Base-by-base conservation (phyloP, 1,139 yeast species). In the Saccharomyces pastorianus region DNA sequence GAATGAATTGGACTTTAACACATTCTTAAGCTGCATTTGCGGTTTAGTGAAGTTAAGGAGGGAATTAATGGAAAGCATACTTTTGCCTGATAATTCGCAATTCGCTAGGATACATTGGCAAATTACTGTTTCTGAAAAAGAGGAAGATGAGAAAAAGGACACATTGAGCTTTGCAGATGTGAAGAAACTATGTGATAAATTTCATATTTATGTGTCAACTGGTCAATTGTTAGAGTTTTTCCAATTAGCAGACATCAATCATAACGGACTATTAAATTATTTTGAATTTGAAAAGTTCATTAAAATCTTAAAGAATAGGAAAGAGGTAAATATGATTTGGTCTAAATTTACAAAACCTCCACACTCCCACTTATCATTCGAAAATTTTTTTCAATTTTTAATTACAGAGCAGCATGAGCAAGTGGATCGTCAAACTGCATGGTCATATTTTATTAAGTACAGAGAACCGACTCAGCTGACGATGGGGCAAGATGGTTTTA, bases 241-340 rank as follows among this genome's bases (percentile, higher is more conserved):
- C 63, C 69, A 73, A 34, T 71, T 72, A 46, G 84, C 84, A 3
- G 84, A 79, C 59, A 63, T 65, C 0, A 76, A 72, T 49, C 58
- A 66, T 7, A 76, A 76, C 25, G 79, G 79, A 1, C 68, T 69
- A 34, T 71, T 91, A 28, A 77, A 81, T 58, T 89, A 88, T 63
- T 77, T 76, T 2, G 89, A 88, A 61, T 91, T 91, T 68, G 85
- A 86, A 64, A 67, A 69, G 28, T 88, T 90, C 68, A 91, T 91
- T 1, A 77, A 81, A 29, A 69, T 70, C 23, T 64, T 79, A 49
- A 77, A 77, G 57, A 64, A 64, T 61, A 78, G 95, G 55, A 73
- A 72, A 0, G 89, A 84, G 54, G 65, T 84, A 4, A 61, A 59
- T 1, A 57, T 51, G 0, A 67, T 84, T 2, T 83, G 80, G 68